Conservation (phyloP, 306 rosid species). For the Ochetophila trinervis region DNA sequence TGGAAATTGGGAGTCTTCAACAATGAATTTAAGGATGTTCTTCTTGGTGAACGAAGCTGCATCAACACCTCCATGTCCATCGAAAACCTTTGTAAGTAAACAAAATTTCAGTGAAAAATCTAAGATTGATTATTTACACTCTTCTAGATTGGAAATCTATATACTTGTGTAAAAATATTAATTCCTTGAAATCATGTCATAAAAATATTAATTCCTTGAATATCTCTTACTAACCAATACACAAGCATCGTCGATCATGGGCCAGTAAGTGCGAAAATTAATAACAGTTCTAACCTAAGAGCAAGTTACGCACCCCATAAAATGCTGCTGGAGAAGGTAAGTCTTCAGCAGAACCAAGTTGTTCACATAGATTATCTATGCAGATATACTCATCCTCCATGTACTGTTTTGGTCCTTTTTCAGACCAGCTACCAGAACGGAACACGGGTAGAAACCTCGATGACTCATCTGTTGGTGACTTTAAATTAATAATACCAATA, state of each 20-base stretch:
- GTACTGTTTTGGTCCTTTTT: slow-evolving; percentile 62
- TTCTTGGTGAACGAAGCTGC: slow-evolving; percentile 52
- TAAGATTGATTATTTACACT: background rate
- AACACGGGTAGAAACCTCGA: slow-evolving; percentile 33
- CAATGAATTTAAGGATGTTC: slow-evolving; percentile 47
- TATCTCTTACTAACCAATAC: too few relatives aligned
- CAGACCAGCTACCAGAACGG: slow-evolving; percentile 58
- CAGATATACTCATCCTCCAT: slow-evolving; percentile 66
- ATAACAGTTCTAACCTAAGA: background rate
- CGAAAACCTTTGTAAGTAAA: slow-evolving; percentile 46
- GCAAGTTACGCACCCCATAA: slow-evolving; percentile 53
- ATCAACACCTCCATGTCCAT: slow-evolving; percentile 69
- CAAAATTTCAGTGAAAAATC: slow-evolving; percentile 14
- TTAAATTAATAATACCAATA: slow-evolving; percentile 30
- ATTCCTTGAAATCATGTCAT: too few relatives aligned
- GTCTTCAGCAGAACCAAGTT: slow-evolving; percentile 13
- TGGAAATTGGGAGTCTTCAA: slow-evolving; percentile 47
- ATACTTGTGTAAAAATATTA: too few relatives aligned
- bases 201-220: too few relatives aligned
- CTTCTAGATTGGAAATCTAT: too few relatives aligned
- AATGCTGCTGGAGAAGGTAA: slow-evolving; percentile 58
- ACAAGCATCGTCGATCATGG: background rate
- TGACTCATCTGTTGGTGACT: slow-evolving; percentile 38
- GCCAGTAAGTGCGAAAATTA: background rate
- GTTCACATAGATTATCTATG: slow-evolving; percentile 38